Conservation (phyloP, 768 basidiomycete genomes). For the Russula abietina region DNA sequence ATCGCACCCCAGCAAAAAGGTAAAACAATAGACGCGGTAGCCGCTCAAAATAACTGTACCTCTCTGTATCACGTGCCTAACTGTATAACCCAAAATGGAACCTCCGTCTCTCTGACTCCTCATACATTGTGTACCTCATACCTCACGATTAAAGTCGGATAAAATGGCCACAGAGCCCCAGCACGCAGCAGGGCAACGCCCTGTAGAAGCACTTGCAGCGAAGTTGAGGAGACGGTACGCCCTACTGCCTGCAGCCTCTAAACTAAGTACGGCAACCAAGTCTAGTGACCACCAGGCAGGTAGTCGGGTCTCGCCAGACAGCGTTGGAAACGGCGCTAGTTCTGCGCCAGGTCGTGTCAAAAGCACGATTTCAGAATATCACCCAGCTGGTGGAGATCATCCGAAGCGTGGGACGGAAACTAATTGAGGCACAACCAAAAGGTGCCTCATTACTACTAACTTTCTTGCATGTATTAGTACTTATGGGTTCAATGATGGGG, state of each 20-base stretch:
- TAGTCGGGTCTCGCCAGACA: conserved; percentile 84
- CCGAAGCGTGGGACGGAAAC: conserved; percentile 65
- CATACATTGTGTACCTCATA: neutral
- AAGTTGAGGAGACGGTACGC: conserved; percentile 69
- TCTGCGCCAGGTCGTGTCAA: conserved; percentile 83
- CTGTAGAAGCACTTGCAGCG: conserved; percentile 63
- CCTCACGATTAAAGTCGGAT: neutral
- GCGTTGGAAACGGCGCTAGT: conserved; percentile 87
- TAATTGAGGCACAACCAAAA: conserved; percentile 93
- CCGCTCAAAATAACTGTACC: no score
- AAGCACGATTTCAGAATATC: conserved; percentile 79
- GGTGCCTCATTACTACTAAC: conserved; percentile 41
- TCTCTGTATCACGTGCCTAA: no score
- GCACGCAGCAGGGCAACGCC: conserved; percentile 42
- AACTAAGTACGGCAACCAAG: conserved; percentile 15
- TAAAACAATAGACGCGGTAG: no score
- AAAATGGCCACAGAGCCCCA: conserved; percentile 41
- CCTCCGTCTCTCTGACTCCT: no score
- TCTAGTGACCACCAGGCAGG: conserved; percentile 50
- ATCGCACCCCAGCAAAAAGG: no score
- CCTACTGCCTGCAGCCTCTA: conserved; percentile 1
- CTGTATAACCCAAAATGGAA: no score
- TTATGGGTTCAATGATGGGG: conserved; percentile 15
- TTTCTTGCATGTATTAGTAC: neutral
- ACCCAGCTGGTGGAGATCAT: conserved; percentile 79